Conservation (phyloP, 2,329 filamentous ascomycete species). For the Pseudogymnoascus pannorum region DNA sequence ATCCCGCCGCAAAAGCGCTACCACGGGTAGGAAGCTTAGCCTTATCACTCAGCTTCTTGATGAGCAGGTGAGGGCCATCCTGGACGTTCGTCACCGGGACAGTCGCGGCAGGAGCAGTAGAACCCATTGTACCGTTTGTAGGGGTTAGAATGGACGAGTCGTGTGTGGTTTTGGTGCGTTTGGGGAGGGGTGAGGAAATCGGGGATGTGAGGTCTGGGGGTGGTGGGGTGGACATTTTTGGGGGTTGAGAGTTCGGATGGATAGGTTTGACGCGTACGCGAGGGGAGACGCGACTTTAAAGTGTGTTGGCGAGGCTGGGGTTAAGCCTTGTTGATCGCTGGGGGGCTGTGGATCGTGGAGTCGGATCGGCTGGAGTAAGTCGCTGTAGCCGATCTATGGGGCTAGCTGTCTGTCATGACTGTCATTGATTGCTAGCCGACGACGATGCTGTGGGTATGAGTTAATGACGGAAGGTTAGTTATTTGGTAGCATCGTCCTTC, state of each 20-base stretch:
- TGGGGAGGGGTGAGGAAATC: slow-evolving; percentile 24
- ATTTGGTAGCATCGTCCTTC: not conserved
- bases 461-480: not conserved
- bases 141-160: not conserved
- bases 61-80: slow-evolving; percentile 29
- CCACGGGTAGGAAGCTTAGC: slow-evolving; percentile 83
- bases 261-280: not conserved
- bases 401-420: not conserved
- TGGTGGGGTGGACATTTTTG: slow-evolving; percentile 8
- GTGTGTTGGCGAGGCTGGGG: not conserved
- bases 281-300: slow-evolving; percentile 4
- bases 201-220: slow-evolving; percentile 17
- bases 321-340: not conserved
- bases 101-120: not conserved
- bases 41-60: slow-evolving; percentile 79
- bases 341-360: not conserved
- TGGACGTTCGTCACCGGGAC: not conserved
- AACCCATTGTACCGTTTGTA: not conserved
- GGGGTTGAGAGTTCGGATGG: not conserved
- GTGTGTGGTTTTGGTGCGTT: slow-evolving; percentile 16
- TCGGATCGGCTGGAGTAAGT: not conserved
- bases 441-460: not conserved
- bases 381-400: not conserved
- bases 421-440: slow-evolving; percentile 1
- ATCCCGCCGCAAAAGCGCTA: slow-evolving; percentile 83